phyloP scores from a whole-genome alignment of 176 grass and related monocot species.

The Avena eriantha region DNA sequence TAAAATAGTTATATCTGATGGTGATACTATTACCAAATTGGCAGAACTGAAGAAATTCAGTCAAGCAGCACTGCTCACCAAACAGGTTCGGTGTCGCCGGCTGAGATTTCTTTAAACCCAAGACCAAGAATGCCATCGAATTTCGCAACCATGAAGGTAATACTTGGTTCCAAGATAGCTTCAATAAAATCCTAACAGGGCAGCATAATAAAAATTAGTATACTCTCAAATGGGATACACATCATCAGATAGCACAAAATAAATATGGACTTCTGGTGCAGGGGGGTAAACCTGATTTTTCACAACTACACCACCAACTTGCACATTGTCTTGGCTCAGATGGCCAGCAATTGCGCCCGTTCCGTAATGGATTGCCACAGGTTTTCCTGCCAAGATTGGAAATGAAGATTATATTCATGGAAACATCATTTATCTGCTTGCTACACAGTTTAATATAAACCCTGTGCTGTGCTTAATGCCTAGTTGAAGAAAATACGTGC shows the following conservation, averaged over 20 bases:
- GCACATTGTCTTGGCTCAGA: slow-evolving; percentile 71
- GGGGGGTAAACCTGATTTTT: slow-evolving; percentile 68
- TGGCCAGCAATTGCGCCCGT: slow-evolving; percentile 76
- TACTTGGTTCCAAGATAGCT: slow-evolving; percentile 63
- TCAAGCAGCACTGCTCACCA: slow-evolving; percentile 53
- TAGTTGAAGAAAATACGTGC: background rate
- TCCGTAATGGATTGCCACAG: slow-evolving; percentile 69
- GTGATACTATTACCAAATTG: slow-evolving; percentile 5
- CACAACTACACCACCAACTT: slow-evolving; percentile 70
- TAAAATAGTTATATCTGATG: slow-evolving; percentile 6
- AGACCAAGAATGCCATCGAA: slow-evolving; percentile 96
- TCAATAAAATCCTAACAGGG: slow-evolving; percentile 73
- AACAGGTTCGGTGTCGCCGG: slow-evolving; percentile 58
- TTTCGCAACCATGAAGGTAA: slow-evolving; percentile 78
- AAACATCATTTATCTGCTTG: background rate
- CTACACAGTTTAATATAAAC: background rate
- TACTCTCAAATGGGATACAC: background rate
- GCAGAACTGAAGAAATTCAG: background rate
- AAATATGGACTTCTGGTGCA: background rate
- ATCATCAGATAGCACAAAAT: slow-evolving; percentile 8
- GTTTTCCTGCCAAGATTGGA: slow-evolving; percentile 59
- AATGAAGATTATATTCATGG: slow-evolving; percentile 1
- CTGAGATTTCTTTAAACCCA: slow-evolving; percentile 80
- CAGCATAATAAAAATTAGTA: slow-evolving; percentile 24
- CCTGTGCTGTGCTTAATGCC: background rate